phyloP scores from a whole-genome alignment of 2,329 filamentous ascomycete species.

The Cryphonectria naterciae region DNA sequence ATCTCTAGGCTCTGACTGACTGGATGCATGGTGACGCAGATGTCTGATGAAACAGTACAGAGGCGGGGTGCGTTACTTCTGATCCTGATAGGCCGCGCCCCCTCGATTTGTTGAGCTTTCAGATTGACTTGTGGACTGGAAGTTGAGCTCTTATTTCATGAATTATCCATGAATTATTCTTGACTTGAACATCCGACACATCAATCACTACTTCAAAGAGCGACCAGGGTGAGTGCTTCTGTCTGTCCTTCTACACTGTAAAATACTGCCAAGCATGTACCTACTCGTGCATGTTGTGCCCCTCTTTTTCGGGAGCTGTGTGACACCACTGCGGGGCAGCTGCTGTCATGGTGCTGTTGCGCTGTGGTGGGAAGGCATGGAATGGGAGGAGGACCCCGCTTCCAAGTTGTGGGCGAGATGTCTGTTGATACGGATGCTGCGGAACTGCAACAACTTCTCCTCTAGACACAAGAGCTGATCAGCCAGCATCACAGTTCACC shows the following conservation, averaged over 20 bases:
- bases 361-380: slow-evolving; percentile 25
- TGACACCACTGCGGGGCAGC: slow-evolving; percentile 23
- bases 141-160: neutral
- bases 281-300: neutral
- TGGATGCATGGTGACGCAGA: slow-evolving; percentile 26
- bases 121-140: neutral
- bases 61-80: neutral
- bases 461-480: neutral
- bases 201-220: neutral
- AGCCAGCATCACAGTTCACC: neutral
- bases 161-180: neutral
- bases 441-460: neutral
- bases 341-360: neutral
- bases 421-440: neutral
- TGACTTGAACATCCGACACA: neutral
- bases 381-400: slow-evolving; percentile 27
- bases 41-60: neutral
- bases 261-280: neutral
- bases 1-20: slow-evolving; percentile 1
- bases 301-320: slow-evolving; percentile 8
- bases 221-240: slow-evolving; percentile 1
- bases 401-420: slow-evolving; percentile 16
- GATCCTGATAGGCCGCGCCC: neutral
- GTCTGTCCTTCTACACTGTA: too few relatives aligned
- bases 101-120: neutral